Evolutionary conservation across 2,329 filamentous ascomycete genomes (phyloP), one percentile per base, ranked within the genome.

Genomic region (Sclerotinia borealis): DNA sequence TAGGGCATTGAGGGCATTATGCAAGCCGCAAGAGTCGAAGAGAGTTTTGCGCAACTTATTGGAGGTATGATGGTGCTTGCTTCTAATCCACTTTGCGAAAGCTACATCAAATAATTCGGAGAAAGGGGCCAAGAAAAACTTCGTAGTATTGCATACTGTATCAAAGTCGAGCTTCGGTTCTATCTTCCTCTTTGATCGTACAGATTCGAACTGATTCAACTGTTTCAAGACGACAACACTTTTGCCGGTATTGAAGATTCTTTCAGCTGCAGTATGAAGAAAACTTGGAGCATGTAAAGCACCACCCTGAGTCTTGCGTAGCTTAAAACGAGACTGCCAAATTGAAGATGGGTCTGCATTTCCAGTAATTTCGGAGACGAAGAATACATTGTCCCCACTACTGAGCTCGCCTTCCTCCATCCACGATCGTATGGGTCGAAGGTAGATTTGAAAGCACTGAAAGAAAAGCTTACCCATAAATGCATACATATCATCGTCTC

Each of bases 181-280:
- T 59, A 67, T 64, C 48, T 65, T 75, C 63, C 62, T 73, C 72
- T 61, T 71, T 59, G 65, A 73, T 63, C 66, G 70, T 69, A 72
- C 54, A 55, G 76, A 69, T 55, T 78, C 74, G 65, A 83, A 79
- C 62, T 82, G 79, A 47, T 86, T 85, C 13, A 96, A 79, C 54
- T 88, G 84, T 65, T 87, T 88, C n/a, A 97, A 77, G 50, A 97
- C 89, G 1, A 95, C 85, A 62, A 95, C 87, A 70, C 89, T 96
- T 76, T 97, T 97, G 0, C 93, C 93, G 1, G 91, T 88, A 1
- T 88, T 92, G 70, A 96, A 93, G 43, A 97, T 91, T 66, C 87
- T 89, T 29, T 79, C 77, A 0, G 85, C 85, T 2, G 87, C 84
- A 2, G 87, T 82, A 45, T 87, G 84, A 5, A 97, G 80, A 68